Percentiles rank a stretch among this genome's conserved stretches.
Evolutionary conservation across 805 yeast genomes (phyloP).

Genomic region (Metschnikowia reukaufii): DNA sequence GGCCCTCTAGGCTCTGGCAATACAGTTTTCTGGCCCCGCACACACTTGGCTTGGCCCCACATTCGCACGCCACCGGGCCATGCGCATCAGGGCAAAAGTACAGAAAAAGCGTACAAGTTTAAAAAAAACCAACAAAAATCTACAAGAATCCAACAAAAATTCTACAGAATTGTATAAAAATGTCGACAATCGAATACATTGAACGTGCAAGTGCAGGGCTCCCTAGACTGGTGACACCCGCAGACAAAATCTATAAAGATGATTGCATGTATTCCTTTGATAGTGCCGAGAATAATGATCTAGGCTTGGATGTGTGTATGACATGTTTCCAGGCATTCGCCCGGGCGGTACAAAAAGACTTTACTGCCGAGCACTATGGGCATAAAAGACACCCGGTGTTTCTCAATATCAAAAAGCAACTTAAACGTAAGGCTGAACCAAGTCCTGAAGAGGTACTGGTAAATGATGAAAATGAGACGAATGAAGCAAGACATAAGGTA

Average conservation of each 20-base stretch:
- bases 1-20: too few species aligned
- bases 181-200: constrained; percentile 6
- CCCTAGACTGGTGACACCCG: constrained; percentile 22
- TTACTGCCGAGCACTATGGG: constrained; percentile 56
- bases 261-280: constrained; percentile 89
- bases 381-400: constrained; percentile 54
- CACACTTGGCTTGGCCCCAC: neutral
- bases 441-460: constrained; percentile 16
- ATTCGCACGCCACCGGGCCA: neutral
- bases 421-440: constrained; percentile 34
- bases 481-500: constrained; percentile 40
- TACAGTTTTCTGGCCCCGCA: neutral
- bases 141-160: too few species aligned
- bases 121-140: neutral
- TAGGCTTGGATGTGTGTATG: constrained; percentile 76
- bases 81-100: neutral
- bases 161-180: neutral
- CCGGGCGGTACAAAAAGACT: constrained; percentile 41
- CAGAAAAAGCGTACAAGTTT: neutral
- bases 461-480: constrained; percentile 20
- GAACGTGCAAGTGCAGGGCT: constrained; percentile 16
- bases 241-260: constrained; percentile 65
- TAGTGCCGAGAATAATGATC: constrained; percentile 48
- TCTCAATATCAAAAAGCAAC: constrained; percentile 56
- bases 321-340: constrained; percentile 71